These are phyloP conservation scores for Xylariaceae sp. DNA, from an alignment of 2,329 filamentous ascomycete species.

Conservation along the genomic window DNA sequence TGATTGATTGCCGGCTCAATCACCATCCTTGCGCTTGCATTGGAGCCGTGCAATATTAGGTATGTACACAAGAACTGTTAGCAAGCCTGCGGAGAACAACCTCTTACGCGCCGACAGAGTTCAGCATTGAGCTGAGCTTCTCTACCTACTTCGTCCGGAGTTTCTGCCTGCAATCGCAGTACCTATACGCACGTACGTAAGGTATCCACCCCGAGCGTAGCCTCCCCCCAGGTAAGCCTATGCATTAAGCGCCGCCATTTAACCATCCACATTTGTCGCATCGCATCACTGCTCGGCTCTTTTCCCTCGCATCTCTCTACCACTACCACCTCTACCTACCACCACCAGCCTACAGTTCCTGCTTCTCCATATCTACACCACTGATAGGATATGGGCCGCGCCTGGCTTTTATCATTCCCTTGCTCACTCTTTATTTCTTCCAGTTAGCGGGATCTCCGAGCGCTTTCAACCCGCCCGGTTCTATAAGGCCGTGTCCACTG, in stretches of 20 bases:
- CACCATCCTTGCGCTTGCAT: not conserved
- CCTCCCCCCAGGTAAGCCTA: not conserved
- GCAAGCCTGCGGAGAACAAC: too few relatives aligned
- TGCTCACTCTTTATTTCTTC: not conserved
- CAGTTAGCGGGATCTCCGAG: not conserved
- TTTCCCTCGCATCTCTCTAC: constrained; percentile 6
- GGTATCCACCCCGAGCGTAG: not conserved
- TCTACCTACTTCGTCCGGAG: too few relatives aligned
- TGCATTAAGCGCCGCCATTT: constrained; percentile 17
- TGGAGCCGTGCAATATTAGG: too few relatives aligned
- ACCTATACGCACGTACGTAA: not conserved
- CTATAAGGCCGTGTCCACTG: not conserved
- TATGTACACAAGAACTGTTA: too few relatives aligned
- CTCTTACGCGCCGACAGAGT: too few relatives aligned
- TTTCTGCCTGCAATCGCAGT: not conserved
- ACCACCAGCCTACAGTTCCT: not conserved
- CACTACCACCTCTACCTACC: constrained; percentile 3
- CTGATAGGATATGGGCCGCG: not conserved
- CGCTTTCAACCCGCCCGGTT: not conserved
- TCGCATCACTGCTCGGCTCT: constrained; percentile 6
- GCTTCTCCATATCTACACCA: not conserved
- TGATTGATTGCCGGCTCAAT: too few relatives aligned
- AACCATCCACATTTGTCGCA: constrained; percentile 19
- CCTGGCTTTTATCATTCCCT: not conserved
- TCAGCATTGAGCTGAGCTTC: too few relatives aligned